Base-by-base conservation (phyloP, 2,329 filamentous ascomycete genomes). In the Colletotrichum sp. region DNA sequence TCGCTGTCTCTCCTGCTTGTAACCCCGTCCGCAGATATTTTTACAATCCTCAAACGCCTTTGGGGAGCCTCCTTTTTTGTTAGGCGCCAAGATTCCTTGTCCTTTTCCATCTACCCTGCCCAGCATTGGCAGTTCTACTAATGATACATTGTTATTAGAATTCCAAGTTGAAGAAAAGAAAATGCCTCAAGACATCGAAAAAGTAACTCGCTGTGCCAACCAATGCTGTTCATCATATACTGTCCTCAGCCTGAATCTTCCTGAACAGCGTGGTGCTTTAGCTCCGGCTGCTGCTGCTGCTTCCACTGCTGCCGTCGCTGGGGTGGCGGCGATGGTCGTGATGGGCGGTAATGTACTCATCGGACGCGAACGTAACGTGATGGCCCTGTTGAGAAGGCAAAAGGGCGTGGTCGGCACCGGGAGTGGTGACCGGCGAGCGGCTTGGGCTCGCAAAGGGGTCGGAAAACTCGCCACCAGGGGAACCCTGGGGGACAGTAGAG, bases 371-470 rank as follows among this genome's bases (percentile, higher is more conserved):
- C 13, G 66, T 69, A 5, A 73, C 70, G 28, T 69, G 73, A 2
- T 70, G 36, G 3, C n/a, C 64, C 28, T 68, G 56, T 9, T 69
- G 70, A n/a, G 73, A 73, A 10, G 56, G 34, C 34, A 55, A 26
- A 9, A 69, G 28, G 18, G 56, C 43, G 6, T 60, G 64, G 7
- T 76, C 73, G 28, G 43, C 48, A 15, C 70, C 32, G 2, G 70
- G 48, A 16, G 43, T 30, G 13, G 48, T 66, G 16, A 64, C 58
- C 13, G 70, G 58, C 8, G 70, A 73, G 28, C 70, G 70, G 7
- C 52, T 55, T 9, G 72, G 72, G 21, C 65, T 73, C 21, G 73
- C 73, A 9, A 76, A 76, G 13, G 73, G 73, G 26, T 76, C 73
- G 43, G 34, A 21, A 70, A 76, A 32, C 16, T 62, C 28, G 30